Percentiles rank a stretch among this genome's conserved stretches.
Conservation (phyloP, 768 basidiomycete genomes). For the Lactarius tabidus region DNA sequence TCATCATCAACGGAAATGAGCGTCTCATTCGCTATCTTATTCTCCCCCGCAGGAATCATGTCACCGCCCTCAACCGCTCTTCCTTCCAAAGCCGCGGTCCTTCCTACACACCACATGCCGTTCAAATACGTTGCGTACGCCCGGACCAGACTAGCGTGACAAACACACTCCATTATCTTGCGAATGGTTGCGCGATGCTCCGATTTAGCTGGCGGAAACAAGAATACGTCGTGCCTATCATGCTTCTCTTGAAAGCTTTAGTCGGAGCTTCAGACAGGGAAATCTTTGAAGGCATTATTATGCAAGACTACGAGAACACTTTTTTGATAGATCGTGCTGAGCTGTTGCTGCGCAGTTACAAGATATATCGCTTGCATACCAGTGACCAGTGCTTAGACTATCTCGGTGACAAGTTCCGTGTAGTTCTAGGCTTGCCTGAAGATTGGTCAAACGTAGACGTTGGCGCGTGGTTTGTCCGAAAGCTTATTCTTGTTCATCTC, state of each 20-base stretch:
- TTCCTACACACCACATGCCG: slow-evolving; percentile 90
- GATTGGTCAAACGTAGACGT: slow-evolving; percentile 85
- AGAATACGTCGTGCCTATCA: slow-evolving; percentile 97
- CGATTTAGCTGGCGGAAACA: slow-evolving; percentile 97
- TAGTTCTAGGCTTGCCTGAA: slow-evolving; percentile 86
- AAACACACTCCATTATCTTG: slow-evolving; percentile 96
- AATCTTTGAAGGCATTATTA: slow-evolving; percentile 93
- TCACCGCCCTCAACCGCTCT: slow-evolving; percentile 86
- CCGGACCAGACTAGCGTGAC: slow-evolving; percentile 91
- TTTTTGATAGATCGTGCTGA: slow-evolving; percentile 98
- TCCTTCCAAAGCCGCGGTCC: slow-evolving; percentile 91
- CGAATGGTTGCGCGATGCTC: slow-evolving; percentile 94
- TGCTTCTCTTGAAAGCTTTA: slow-evolving; percentile 93
- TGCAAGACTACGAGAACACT: slow-evolving; percentile 96
- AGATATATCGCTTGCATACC: slow-evolving; percentile 83
- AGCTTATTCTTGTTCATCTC: slow-evolving; percentile 87
- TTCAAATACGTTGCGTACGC: slow-evolving; percentile 93
- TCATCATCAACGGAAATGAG: slow-evolving; percentile 98
- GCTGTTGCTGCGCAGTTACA: slow-evolving; percentile 89
- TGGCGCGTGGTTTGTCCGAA: slow-evolving; percentile 78
- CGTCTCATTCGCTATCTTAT: slow-evolving; percentile 97
- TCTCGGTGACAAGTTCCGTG: slow-evolving; percentile 93
- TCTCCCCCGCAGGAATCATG: slow-evolving; percentile 92
- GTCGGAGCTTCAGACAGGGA: slow-evolving; percentile 90
- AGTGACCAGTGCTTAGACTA: slow-evolving; percentile 91